Evolutionary conservation across 2,329 filamentous ascomycete genomes (phyloP).

Genomic region (Sporothrix brunneoviolacea): DNA sequence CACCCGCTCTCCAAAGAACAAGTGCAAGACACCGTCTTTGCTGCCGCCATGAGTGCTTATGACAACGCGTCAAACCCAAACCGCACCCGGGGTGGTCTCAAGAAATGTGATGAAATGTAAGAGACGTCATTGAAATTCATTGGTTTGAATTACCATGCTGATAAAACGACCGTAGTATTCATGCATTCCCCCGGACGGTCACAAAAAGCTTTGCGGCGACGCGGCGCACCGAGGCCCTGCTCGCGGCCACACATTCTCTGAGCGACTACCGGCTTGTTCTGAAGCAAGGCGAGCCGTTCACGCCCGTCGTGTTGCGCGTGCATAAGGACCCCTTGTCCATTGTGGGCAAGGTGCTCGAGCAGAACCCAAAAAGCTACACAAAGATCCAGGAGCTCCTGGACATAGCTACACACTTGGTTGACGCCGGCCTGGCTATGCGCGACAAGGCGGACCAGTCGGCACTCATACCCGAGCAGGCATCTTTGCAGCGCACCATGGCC

Average conservation of each 20-base stretch:
- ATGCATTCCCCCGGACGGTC: conserved; percentile 56
- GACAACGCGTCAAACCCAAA: conserved; percentile 81
- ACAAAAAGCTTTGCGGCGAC: conserved; percentile 42
- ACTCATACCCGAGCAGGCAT: conserved; percentile 22
- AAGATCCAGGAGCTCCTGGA: conserved; percentile 65
- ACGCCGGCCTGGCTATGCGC: conserved; percentile 44
- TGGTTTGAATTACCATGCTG: too few relatives aligned
- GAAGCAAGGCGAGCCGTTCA: conserved; percentile 74
- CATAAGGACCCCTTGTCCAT: conserved; percentile 69
- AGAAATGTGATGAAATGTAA: conserved; percentile 70
- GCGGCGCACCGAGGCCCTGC: conserved; percentile 54
- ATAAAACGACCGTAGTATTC: conserved; percentile 41
- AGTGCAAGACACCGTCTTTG: conserved; percentile 55
- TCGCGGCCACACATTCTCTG: conserved; percentile 67
- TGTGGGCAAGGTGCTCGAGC: conserved; percentile 65
- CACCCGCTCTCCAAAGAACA: conserved; percentile 41
- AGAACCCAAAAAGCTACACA: conserved; percentile 68
- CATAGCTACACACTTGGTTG: conserved; percentile 61
- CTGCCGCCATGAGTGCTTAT: conserved; percentile 62
- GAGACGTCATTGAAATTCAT: too few relatives aligned
- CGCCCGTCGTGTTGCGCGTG: conserved; percentile 69
- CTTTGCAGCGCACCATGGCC: conserved; percentile 32
- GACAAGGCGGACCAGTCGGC: conserved; percentile 24
- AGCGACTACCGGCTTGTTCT: conserved; percentile 71
- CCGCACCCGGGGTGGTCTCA: conserved; percentile 65